A percentile compares a stretch with the other conserved stretches of the same genome.
These are phyloP conservation scores for Neostapfia colusana DNA, from an alignment of 176 grass and related monocot species.

Conservation along the genomic window DNA sequence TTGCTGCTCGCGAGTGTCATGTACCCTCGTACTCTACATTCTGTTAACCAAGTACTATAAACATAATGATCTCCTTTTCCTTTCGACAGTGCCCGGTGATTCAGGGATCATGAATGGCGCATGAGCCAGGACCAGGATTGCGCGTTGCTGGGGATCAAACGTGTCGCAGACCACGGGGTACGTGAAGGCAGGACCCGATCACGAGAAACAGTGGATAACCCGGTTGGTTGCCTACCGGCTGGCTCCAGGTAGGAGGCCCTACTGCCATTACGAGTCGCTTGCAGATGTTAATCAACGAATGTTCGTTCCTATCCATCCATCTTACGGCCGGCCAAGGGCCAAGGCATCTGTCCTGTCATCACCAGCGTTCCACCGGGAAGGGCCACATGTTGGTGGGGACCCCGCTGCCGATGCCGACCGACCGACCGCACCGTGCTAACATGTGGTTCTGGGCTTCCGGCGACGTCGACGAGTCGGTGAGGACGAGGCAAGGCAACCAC, in stretches of 20 bases:
- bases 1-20: too few relatives aligned
- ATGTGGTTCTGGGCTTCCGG: neutral
- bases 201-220: neutral
- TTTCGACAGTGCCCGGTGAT: neutral
- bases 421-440: neutral
- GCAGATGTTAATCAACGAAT: neutral
- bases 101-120: neutral
- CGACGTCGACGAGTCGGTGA: neutral
- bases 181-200: neutral
- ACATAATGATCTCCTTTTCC: too few relatives aligned
- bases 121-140: neutral
- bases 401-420: neutral
- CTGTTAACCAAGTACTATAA: too few relatives aligned
- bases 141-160: neutral
- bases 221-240: too few relatives aligned
- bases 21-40: too few relatives aligned
- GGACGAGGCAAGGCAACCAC: neutral
- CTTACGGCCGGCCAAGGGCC: neutral
- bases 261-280: neutral
- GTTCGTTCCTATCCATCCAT: constrained; percentile 8
- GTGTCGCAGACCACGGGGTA: neutral
- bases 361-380: neutral
- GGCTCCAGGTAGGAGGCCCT: neutral
- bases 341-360: neutral
- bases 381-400: neutral